Base-by-base conservation (phyloP, 805 yeast species). In the Candida ficus region DNA sequence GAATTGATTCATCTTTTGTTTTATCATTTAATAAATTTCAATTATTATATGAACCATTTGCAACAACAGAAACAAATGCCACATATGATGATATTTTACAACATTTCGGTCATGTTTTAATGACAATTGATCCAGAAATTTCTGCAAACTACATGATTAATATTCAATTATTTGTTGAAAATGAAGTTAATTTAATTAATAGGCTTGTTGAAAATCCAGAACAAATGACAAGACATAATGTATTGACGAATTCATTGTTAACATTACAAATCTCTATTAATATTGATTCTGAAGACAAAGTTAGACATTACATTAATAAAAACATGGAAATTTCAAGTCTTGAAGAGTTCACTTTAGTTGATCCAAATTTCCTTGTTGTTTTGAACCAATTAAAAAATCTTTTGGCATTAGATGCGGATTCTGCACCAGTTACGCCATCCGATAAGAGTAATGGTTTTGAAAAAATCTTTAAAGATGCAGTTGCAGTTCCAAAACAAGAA, bases 211-310 rank as follows among this genome's bases (percentile, higher is more conserved):
- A 33, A 6, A 12, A 39, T 14, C 38, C 40, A 18, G 11, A 28
- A 3, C n/a, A 9, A 7, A 18, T 26, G 8, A 27, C 33, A 6
- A 27, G 28, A 12, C 26, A 22, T 13, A 28, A 17, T 13, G 18
- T 32, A 4, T 10, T 41, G 18, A 36, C 44, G 7, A 37, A 29
- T 11, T 37, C 28, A 8, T 27, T 56, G 7, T 29, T 53, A 2
- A 45, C 56, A 0, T 35, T 54, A 12, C 44, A 41, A 23, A 37
- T 52, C 0, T 29, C 54, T 2, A 33, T 56, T 6, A 45, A 55
- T 6, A 48, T 54, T 22, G 59, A 71, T 52, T 50, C 70, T 9
- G 50, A 71, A 48, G 50, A 70, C 60, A 50, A 45, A 14, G 45
- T 53, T 8, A 47, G 39, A 19, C 33, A 40, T 10, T 38, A 45